Conservation (phyloP, 257 asterid genomes). For the Prunella vulgaris region DNA sequence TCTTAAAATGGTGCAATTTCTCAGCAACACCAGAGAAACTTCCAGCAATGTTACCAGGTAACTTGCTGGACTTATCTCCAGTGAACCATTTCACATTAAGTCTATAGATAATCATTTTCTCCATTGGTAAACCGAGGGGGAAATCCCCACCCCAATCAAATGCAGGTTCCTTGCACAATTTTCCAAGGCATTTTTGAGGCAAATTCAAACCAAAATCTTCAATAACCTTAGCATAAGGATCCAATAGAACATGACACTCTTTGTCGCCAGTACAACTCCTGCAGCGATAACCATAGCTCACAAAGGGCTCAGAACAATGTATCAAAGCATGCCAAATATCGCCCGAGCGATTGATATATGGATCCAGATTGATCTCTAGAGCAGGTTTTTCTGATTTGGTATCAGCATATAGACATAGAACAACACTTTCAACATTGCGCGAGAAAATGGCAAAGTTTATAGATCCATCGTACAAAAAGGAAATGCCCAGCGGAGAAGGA, state of each 20-base stretch:
- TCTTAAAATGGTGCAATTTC: slow-evolving; percentile 65
- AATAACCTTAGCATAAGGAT: slow-evolving; percentile 76
- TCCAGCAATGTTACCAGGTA: slow-evolving; percentile 52
- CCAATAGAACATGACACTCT: slow-evolving; percentile 52
- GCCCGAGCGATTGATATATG: slow-evolving; percentile 74
- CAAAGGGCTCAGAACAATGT: slow-evolving; percentile 44
- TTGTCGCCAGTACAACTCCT: slow-evolving; percentile 30
- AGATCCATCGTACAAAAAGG: slow-evolving; percentile 50
- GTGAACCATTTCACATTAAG: slow-evolving; percentile 62
- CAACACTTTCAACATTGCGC: slow-evolving; percentile 54
- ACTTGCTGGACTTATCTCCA: slow-evolving; percentile 60
- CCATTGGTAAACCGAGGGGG: slow-evolving; percentile 59
- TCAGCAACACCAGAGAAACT: slow-evolving; percentile 62
- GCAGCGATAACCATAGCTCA: slow-evolving; percentile 78
- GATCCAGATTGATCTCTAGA: slow-evolving; percentile 91
- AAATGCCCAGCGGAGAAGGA: slow-evolving; percentile 72
- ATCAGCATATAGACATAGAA: slow-evolving; percentile 69
- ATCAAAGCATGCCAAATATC: slow-evolving; percentile 82
- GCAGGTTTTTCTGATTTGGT: slow-evolving; percentile 48
- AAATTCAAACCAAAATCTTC: slow-evolving; percentile 35
- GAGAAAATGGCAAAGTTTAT: slow-evolving; percentile 73
- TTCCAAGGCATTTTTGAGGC: slow-evolving; percentile 42
- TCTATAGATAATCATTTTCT: slow-evolving; percentile 66
- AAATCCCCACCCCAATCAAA: slow-evolving; percentile 75
- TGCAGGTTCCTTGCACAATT: slow-evolving; percentile 47